Conservation (phyloP, 768 basidiomycete species). For the Leccinum broughii region DNA sequence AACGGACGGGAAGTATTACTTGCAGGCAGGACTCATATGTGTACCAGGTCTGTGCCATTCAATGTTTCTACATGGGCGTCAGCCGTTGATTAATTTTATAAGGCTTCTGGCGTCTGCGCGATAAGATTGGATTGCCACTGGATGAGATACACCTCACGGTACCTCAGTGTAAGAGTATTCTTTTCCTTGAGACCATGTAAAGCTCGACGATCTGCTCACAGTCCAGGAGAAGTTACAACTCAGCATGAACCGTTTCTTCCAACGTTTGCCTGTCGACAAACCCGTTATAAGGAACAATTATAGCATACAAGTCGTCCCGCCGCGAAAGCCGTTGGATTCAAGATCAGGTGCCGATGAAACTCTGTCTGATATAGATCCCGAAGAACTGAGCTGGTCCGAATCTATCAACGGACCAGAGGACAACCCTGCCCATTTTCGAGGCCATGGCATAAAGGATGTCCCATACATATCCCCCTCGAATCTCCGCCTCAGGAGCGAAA, state of each 20-base stretch:
- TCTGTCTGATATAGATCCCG: too few species aligned
- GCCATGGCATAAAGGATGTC: conserved; percentile 13
- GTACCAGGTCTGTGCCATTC: conserved; percentile 51
- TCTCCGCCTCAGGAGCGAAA: conserved; percentile 60
- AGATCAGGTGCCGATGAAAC: too few species aligned
- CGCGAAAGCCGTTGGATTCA: too few species aligned
- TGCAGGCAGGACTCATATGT: conserved; percentile 73
- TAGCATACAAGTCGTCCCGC: too few species aligned
- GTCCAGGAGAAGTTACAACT: too few species aligned
- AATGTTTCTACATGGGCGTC: background rate
- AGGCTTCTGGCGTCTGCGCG: conserved; percentile 81
- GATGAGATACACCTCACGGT: conserved; percentile 70
- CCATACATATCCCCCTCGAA: conserved; percentile 37
- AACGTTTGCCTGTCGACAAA: too few species aligned
- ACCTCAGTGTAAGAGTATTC: conserved; percentile 59
- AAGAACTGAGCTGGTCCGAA: too few species aligned
- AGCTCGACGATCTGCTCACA: background rate
- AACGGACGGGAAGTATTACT: conserved; percentile 67
- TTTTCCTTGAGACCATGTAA: background rate
- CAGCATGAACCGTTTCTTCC: too few species aligned
- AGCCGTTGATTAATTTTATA: background rate
- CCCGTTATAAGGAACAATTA: too few species aligned
- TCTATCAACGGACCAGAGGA: too few species aligned
- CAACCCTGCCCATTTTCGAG: conserved; percentile 5
- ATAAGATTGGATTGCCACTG: conserved; percentile 73